phyloP scores from a whole-genome alignment of 2,329 filamentous ascomycete genomes.

The Colletotrichum orchidophilum region DNA sequence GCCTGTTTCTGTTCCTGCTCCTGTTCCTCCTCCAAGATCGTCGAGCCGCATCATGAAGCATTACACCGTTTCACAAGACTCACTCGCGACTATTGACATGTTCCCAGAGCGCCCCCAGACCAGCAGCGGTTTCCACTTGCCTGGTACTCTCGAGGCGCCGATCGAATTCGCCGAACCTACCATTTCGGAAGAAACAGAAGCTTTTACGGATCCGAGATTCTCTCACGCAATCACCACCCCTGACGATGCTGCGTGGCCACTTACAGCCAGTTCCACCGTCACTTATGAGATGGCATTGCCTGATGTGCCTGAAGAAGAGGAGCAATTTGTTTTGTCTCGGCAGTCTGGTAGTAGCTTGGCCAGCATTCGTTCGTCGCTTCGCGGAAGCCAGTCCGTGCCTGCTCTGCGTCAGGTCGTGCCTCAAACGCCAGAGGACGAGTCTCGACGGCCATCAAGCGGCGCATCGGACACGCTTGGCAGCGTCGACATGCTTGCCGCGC shows the following conservation, averaged over 20 bases:
- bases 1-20: constrained; percentile 52
- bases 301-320: constrained; percentile 72
- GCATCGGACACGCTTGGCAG: constrained; percentile 63
- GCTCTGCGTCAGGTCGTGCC: constrained; percentile 56
- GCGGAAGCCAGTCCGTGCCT: constrained; percentile 65
- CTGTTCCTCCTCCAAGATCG: constrained; percentile 59
- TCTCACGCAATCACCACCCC: constrained; percentile 54
- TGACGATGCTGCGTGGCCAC: constrained; percentile 55
- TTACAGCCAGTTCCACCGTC: constrained; percentile 47
- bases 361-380: constrained; percentile 61
- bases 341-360: constrained; percentile 54
- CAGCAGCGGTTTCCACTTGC: constrained; percentile 55
- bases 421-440: constrained; percentile 35
- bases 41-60: constrained; percentile 63
- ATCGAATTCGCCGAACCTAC: constrained; percentile 36
- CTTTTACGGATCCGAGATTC: constrained; percentile 39
- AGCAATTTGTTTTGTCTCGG: constrained; percentile 51
- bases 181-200: constrained; percentile 36
- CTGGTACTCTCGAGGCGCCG: constrained; percentile 50
- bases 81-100: neutral
- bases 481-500: constrained; percentile 50
- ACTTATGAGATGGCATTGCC: constrained; percentile 58
- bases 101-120: constrained; percentile 55
- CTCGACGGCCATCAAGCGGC: constrained; percentile 52
- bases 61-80: constrained; percentile 38